phyloP scores from a whole-genome alignment of 208 protist species.

The Wallacemonas sp. region DNA sequence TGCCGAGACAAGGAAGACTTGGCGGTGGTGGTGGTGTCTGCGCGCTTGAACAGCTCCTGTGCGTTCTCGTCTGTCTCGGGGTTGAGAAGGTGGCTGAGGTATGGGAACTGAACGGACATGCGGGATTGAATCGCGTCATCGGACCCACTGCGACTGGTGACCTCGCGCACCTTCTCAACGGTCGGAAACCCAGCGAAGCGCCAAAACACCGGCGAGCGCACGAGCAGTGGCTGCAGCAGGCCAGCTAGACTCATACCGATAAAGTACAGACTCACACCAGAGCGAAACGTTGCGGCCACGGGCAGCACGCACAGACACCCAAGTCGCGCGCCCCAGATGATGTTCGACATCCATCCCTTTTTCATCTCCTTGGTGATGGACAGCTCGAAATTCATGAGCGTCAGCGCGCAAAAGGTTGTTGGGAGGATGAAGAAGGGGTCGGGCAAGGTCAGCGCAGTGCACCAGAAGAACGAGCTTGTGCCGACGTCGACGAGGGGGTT shows the following conservation, averaged over 20 bases:
- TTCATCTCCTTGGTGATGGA: slow-evolving; percentile 71
- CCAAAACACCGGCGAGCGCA: slow-evolving; percentile 54
- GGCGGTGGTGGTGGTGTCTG: slow-evolving; percentile 1
- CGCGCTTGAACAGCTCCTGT: slow-evolving; percentile 39
- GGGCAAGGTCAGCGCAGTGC: slow-evolving; percentile 61
- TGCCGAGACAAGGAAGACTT: background rate
- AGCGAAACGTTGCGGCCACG: slow-evolving; percentile 53
- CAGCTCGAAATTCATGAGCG: slow-evolving; percentile 87
- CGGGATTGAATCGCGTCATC: slow-evolving; percentile 59
- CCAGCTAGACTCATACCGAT: slow-evolving; percentile 83
- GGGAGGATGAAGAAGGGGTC: slow-evolving; percentile 79
- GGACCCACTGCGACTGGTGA: background rate
- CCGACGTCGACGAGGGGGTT: slow-evolving; percentile 58
- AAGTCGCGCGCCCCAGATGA: slow-evolving; percentile 82
- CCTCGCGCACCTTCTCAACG: background rate
- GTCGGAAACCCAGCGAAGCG: slow-evolving; percentile 56
- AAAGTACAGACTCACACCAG: slow-evolving; percentile 88
- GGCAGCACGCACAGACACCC: slow-evolving; percentile 71
- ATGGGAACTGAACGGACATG: slow-evolving; percentile 78
- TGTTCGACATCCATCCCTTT: slow-evolving; percentile 72
- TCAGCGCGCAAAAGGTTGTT: slow-evolving; percentile 53
- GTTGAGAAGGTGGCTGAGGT: slow-evolving; percentile 72
- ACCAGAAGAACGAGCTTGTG: slow-evolving; percentile 78
- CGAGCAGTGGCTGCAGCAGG: slow-evolving; percentile 76
- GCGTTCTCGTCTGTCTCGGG: slow-evolving; percentile 64